Base-by-base conservation (phyloP, 805 yeast genomes). In the Saccharomycopsis vini region DNA sequence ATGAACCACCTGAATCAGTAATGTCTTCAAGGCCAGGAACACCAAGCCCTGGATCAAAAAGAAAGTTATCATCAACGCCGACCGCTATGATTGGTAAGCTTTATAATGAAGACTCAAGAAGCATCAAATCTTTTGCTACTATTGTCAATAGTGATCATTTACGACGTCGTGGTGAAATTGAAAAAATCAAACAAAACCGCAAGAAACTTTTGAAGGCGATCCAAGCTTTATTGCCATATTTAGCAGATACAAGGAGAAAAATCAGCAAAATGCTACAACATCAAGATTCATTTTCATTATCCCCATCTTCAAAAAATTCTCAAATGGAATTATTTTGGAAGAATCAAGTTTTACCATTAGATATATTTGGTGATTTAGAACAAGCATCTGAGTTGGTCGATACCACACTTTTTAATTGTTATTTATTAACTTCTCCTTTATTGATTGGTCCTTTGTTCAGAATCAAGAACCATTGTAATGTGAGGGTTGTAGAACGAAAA, bases 381-480 rank as follows among this genome's bases (percentile, higher is more conserved):
- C 54, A 58, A 1, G 55, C 63, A 6, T 71, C 73, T 0, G 58
- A 67, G 9, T 62, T 75, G 37, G 73, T 92, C 2, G 98, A 90
- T 56, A 82, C 95, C 0, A 70, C 86, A 1, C 66, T 92, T 16
- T 86, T 90, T 54, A 67, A 75, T 41, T 75, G 92, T 47, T 90
- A 92, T 56, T 66, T 77, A 46, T 57, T 76, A n/a, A 74, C 75
- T 24, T 75, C 76, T 43, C 83, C 85, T 0, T 72, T 81, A 49
- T 67, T 90, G 57, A 72, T 90, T 12, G 95, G 90, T 0, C 92
- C 97, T 0, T 72, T 90, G 18, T 67, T 90, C 4, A 68, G 97
- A 39, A 70, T 87, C 2, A 73, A 75, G 22, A 92, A 89, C 58
- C 66, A 69, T 52, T 87, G 97, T 63, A 79, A 81, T 53, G 70